Evolutionary conservation across 2,329 filamentous ascomycete species (phyloP).

Genomic region (Ophiostoma sp.): DNA sequence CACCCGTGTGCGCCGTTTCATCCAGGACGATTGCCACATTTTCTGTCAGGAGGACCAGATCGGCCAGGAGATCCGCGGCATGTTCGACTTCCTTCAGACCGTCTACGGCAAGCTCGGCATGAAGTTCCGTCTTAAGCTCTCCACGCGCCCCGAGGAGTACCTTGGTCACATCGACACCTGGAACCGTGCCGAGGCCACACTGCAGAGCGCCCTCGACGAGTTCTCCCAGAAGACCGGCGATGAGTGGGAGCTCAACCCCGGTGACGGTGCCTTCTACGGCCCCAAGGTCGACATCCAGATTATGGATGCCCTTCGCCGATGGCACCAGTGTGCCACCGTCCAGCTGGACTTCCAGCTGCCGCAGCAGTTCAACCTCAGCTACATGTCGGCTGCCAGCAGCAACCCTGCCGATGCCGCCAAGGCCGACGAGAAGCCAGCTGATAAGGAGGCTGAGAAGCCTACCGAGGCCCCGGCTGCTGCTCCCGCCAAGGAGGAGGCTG

Average conservation of each 20-base stretch:
- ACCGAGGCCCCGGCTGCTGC: slow-evolving; percentile 15
- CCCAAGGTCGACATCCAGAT: slow-evolving; percentile 99
- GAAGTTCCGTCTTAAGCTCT: slow-evolving; percentile 91
- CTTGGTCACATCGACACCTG: slow-evolving; percentile 85
- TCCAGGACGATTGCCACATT: slow-evolving; percentile 85
- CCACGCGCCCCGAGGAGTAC: slow-evolving; percentile 84
- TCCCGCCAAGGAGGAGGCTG: slow-evolving; percentile 35
- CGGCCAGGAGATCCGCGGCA: slow-evolving; percentile 70
- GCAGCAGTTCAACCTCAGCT: slow-evolving; percentile 32
- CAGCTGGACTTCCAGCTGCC: slow-evolving; percentile 80
- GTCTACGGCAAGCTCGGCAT: slow-evolving; percentile 80
- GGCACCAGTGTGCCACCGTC: slow-evolving; percentile 83
- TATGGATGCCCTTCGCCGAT: slow-evolving; percentile 78
- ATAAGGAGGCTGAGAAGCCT: background rate
- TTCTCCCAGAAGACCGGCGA: slow-evolving; percentile 62
- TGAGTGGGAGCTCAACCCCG: slow-evolving; percentile 87
- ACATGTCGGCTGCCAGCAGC: slow-evolving; percentile 35
- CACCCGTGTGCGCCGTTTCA: slow-evolving; percentile 81
- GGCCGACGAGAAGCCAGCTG: background rate
- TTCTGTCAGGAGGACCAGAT: slow-evolving; percentile 81
- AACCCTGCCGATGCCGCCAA: slow-evolving; percentile 15
- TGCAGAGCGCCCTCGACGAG: slow-evolving; percentile 75
- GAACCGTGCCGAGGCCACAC: slow-evolving; percentile 80
- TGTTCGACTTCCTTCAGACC: slow-evolving; percentile 83
- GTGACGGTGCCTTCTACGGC: slow-evolving; percentile 96